Evolutionary conservation across 352 stramenopile species (phyloP).

Genomic region (Phytophthora ohioensis): DNA sequence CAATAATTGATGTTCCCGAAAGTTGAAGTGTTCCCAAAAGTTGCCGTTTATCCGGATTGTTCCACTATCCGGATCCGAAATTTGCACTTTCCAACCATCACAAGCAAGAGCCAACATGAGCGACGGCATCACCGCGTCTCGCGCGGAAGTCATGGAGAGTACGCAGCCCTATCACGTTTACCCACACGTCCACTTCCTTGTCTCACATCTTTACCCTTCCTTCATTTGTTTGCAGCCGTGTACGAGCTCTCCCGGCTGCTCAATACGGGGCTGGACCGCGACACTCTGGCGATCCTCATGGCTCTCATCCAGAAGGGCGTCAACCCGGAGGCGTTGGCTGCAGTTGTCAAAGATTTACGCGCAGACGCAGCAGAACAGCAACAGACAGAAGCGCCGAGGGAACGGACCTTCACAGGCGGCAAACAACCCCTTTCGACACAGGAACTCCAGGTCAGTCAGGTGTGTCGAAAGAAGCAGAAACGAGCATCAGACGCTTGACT

Average conservation of each 20-base stretch:
- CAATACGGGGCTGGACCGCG: conserved; percentile 91
- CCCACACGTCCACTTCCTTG: not conserved
- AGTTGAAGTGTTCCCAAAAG: not conserved
- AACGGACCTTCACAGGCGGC: conserved; percentile 51
- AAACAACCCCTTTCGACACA: conserved; percentile 59
- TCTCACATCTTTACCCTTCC: not conserved
- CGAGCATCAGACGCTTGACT: conserved; percentile 4
- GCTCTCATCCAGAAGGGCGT: conserved; percentile 90
- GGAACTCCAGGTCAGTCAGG: conserved; percentile 77
- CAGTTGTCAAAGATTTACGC: conserved; percentile 91
- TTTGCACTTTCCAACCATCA: not conserved
- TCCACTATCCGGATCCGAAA: conserved; percentile 11
- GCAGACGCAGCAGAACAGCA: conserved; percentile 60
- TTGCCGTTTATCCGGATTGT: conserved; percentile 17
- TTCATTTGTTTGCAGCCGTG: conserved; percentile 54
- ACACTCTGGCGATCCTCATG: conserved; percentile 90
- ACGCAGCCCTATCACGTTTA: conserved; percentile 5
- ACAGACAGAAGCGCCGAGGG: conserved; percentile 26
- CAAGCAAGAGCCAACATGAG: conserved; percentile 24
- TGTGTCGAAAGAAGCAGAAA: conserved; percentile 51
- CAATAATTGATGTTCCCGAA: not conserved
- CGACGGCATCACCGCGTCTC: conserved; percentile 55
- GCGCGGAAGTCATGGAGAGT: conserved; percentile 71
- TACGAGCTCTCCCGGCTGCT: conserved; percentile 92
- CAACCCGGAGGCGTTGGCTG: conserved; percentile 89